Percentiles rank a stretch among this genome's conserved stretches.
These are phyloP conservation scores for Solanum sparsipilum DNA, from an alignment of 257 asterid genomes.

Conservation along the genomic window DNA sequence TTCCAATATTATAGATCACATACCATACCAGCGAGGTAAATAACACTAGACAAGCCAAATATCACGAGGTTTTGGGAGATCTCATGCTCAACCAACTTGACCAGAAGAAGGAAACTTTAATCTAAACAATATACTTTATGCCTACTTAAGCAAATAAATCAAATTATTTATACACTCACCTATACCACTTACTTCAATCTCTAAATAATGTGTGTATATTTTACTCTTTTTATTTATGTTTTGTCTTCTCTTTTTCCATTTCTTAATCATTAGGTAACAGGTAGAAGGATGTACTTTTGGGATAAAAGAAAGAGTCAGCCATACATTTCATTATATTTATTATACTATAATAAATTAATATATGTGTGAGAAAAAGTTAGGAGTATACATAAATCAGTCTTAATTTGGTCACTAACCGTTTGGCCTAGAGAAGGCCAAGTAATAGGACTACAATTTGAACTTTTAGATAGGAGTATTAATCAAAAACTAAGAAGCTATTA, in stretches of 20 bases:
- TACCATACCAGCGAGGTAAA: too few species aligned
- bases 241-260: not conserved
- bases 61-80: too few species aligned
- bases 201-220: not conserved
- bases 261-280: not conserved
- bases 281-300: not conserved
- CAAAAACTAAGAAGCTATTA: not conserved
- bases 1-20: too few species aligned
- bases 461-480: not conserved
- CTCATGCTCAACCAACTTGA: not conserved
- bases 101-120: not conserved
- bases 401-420: not conserved
- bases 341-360: not conserved
- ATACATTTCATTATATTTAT: not conserved
- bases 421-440: not conserved
- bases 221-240: not conserved
- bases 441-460: not conserved
- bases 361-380: not conserved
- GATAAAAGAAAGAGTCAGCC: not conserved
- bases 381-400: not conserved
- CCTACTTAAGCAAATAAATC: not conserved
- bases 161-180: not conserved
- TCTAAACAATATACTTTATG: not conserved
- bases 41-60: not conserved
- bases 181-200: not conserved